Evolutionary conservation across 73 alveolate species (phyloP).

Genomic region (Tetrahymena borealis): DNA sequence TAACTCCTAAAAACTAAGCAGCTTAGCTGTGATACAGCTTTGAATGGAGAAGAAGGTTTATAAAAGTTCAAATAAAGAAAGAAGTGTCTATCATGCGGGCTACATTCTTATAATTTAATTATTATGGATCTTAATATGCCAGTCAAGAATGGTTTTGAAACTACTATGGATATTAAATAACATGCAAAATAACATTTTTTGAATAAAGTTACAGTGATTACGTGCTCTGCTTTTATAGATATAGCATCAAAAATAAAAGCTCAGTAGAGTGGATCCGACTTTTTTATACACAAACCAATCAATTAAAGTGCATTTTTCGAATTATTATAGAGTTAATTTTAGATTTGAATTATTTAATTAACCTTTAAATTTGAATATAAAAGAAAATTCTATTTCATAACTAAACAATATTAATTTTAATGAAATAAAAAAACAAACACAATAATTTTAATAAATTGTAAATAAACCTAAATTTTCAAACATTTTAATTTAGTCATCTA

Average conservation of each 20-base stretch:
- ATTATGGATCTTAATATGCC: background rate
- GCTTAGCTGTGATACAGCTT: background rate
- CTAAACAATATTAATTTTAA: no score
- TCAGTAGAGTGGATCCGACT: background rate
- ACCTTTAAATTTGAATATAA: background rate
- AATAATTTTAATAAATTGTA: no score
- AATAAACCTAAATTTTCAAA: no score
- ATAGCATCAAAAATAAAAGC: background rate
- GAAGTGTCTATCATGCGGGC: background rate
- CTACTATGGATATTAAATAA: background rate
- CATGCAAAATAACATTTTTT: background rate
- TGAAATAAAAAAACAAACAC: no score
- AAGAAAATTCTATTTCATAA: no score
- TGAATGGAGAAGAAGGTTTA: background rate
- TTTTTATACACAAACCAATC: background rate
- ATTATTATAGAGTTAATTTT: background rate
- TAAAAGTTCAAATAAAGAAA: background rate
- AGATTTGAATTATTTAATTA: background rate
- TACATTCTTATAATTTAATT: background rate
- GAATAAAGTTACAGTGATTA: background rate
- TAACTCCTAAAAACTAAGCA: background rate
- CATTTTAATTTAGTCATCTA: no score
- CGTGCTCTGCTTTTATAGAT: background rate
- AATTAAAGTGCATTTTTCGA: background rate
- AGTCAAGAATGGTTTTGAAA: background rate